Percentiles rank a stretch among this genome's conserved stretches.
phyloP scores from a whole-genome alignment of 2,329 filamentous ascomycete genomes.

The Rasamsonia emersonii region DNA sequence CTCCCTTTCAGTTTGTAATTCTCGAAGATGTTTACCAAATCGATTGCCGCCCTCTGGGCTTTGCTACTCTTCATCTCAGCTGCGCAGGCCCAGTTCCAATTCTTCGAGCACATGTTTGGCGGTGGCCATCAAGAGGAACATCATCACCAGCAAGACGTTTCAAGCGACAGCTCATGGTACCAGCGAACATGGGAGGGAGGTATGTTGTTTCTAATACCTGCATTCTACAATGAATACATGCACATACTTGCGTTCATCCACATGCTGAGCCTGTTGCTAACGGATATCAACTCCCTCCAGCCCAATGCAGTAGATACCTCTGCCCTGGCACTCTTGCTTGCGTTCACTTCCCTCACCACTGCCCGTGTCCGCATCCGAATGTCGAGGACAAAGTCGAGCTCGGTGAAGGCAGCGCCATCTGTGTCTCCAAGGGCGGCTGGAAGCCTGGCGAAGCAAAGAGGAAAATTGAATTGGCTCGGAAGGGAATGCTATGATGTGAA shows the following conservation, averaged over 20 bases:
- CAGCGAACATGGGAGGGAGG: slow-evolving; percentile 60
- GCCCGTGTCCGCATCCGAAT: slow-evolving; percentile 74
- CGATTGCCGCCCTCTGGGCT: slow-evolving; percentile 22
- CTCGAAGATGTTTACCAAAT: slow-evolving; percentile 18
- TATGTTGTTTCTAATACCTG: slow-evolving; percentile 30
- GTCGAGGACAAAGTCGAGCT: slow-evolving; percentile 68
- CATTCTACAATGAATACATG: slow-evolving; percentile 4
- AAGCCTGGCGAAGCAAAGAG: slow-evolving; percentile 38
- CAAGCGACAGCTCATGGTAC: slow-evolving; percentile 78
- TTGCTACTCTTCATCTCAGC: slow-evolving; percentile 53
- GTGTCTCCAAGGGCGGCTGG: slow-evolving; percentile 41
- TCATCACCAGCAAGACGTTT: slow-evolving; percentile 58
- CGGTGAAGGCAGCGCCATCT: slow-evolving; percentile 41
- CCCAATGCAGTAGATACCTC: slow-evolving; percentile 86
- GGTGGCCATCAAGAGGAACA: slow-evolving; percentile 49
- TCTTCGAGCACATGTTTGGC: slow-evolving; percentile 97
- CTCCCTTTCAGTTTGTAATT: neutral
- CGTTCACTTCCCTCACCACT: slow-evolving; percentile 94
- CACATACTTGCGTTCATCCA: neutral
- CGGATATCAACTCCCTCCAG: slow-evolving; percentile 32
- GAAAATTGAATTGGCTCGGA: slow-evolving; percentile 43
- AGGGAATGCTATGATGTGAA: slow-evolving; percentile 38
- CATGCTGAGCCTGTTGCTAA: slow-evolving; percentile 15
- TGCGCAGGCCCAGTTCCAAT: slow-evolving; percentile 76
- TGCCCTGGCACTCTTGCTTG: slow-evolving; percentile 91